Percentiles rank a stretch among this genome's conserved stretches.
Conservation (phyloP, 2,329 filamentous ascomycete species). For the Phoma herbarum region DNA sequence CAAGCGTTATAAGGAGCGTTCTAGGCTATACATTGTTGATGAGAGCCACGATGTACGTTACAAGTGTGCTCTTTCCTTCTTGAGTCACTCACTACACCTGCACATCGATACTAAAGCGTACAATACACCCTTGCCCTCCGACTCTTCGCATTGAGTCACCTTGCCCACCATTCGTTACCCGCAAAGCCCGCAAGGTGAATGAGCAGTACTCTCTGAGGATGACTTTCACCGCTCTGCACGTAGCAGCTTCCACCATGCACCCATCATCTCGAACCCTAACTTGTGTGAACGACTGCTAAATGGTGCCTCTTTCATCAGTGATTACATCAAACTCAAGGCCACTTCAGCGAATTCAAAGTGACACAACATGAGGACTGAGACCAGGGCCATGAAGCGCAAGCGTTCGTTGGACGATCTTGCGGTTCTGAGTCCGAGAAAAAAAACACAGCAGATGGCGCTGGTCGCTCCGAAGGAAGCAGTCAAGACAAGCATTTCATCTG, state of each 20-base stretch:
- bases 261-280: background rate
- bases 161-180: background rate
- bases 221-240: background rate
- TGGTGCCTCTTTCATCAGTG: background rate
- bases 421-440: slow-evolving; percentile 21
- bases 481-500: background rate
- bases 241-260: background rate
- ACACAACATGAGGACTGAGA: slow-evolving; percentile 6
- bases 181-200: background rate
- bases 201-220: background rate
- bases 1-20: slow-evolving; percentile 27
- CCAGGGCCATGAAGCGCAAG: slow-evolving; percentile 33
- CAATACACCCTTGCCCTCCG: background rate
- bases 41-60: slow-evolving; percentile 27
- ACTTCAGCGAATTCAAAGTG: background rate
- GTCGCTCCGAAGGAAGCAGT: background rate
- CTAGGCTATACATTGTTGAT: slow-evolving; percentile 17
- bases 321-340: background rate
- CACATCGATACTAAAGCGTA: background rate
- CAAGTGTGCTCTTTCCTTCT: slow-evolving; percentile 9
- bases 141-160: background rate
- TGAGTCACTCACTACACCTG: background rate
- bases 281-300: slow-evolving; percentile 14
- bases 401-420: slow-evolving; percentile 21
- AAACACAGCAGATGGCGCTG: background rate